phyloP scores from a whole-genome alignment of 2,329 filamentous ascomycete genomes.

The Alternaria ethzedia region DNA sequence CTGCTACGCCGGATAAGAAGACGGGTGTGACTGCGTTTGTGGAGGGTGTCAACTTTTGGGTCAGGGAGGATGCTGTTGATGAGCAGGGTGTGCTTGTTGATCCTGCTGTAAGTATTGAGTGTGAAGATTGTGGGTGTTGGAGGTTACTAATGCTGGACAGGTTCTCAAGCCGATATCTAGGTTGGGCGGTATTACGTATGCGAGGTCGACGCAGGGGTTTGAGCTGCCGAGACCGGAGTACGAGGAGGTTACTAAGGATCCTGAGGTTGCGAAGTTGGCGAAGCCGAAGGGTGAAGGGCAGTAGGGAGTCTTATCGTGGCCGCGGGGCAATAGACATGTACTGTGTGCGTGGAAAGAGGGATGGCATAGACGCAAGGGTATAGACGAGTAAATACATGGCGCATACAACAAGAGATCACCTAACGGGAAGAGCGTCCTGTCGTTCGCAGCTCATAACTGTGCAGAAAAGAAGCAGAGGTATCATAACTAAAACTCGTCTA shows the following conservation, averaged over 20 bases:
- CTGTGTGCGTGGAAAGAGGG: background rate
- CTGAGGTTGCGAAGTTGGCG: slow-evolving; percentile 65
- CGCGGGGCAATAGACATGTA: background rate
- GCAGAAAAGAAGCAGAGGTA: background rate
- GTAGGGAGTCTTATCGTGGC: background rate
- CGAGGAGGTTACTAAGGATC: slow-evolving; percentile 53
- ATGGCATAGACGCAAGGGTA: background rate
- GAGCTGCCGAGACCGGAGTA: slow-evolving; percentile 71
- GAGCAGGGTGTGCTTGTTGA: slow-evolving; percentile 77
- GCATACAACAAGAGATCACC: background rate
- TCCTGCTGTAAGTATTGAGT: slow-evolving; percentile 61
- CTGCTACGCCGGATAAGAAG: slow-evolving; percentile 71
- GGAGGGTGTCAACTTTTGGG: slow-evolving; percentile 89
- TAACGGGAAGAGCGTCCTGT: background rate
- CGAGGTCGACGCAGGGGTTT: slow-evolving; percentile 69
- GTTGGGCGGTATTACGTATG: slow-evolving; percentile 87
- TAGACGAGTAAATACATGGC: background rate
- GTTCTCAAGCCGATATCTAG: slow-evolving; percentile 78
- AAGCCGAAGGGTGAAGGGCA: slow-evolving; percentile 5
- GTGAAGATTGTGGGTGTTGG: background rate
- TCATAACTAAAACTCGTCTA: slow-evolving; percentile 5
- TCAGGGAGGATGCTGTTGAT: slow-evolving; percentile 84
- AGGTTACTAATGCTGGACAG: slow-evolving; percentile 37
- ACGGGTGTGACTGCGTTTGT: slow-evolving; percentile 76
- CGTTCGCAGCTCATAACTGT: background rate